Evolutionary conservation across 345 rosid genomes (phyloP), one percentile per base, ranked within the genome.

Genomic region (Ailanthus altissimus): DNA sequence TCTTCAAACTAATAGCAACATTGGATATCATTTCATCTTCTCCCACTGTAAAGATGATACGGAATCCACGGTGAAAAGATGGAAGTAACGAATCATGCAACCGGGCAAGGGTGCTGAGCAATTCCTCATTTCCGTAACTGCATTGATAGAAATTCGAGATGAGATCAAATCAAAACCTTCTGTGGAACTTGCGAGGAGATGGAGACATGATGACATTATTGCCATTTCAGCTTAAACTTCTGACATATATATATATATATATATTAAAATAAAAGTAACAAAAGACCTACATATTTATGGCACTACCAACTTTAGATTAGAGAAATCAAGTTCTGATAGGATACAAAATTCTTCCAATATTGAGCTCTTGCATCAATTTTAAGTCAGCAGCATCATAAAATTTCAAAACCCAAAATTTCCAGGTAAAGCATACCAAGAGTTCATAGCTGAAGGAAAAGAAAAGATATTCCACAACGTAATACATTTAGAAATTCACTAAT

Each of bases 51-150:
- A 80, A 83, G 53, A 87, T 85, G 79, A 82, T 78, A 65, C 28
- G 85, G 62, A 91, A 89, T 60, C 94, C 97, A 65, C 67, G 89
- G 15, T 81, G 89, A 72, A 96, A 84, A 47, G 97, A 91, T 68
- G 98, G 97, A 82, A 96, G 83, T 66, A 96, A 87, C 51, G 85
- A 88, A 90, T 93, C 98, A 83, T 92, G 97, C 86, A 96, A 83
- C 70, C 77, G 88, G 75, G 87, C 87, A 43, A 96, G 92, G 49
- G 85, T 84, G 71, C 74, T 53, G 77, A 96, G 86, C 84, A 93
- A 77, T 74, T 93, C 99, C 74, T 88, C 94, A 80, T 89, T 90
- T 72, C 98, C 98, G 78, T 86, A 53, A 81, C 99, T 96, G 92
- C 88, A 84, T 49, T 70, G 78, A 75, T 28, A 54, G 76, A 56